Evolutionary conservation across 73 alveolate species (phyloP), one percentile per base, ranked within the genome.

Genomic region (Breviolum minutum): DNA sequence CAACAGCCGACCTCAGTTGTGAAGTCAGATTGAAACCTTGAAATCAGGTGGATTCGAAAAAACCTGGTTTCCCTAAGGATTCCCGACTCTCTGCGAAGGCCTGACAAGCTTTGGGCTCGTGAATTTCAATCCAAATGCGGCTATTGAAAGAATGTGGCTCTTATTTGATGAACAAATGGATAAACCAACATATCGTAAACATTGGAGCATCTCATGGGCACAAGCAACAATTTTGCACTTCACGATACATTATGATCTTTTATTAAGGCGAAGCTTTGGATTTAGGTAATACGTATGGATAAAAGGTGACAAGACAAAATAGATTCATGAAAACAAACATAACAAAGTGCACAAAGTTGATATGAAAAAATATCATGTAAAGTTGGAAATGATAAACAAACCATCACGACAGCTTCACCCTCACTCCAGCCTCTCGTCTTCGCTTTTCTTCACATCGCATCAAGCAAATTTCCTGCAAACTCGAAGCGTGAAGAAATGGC

Each of bases 401-500:
- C 54, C 54, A 40, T 40, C 54, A 40, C 54, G 54, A 40, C 54
- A 40, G 54, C 54, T 40, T 40, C n/a, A 71, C 30, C 82, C 48
- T 17, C 13, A n/a, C 82, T 71, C 63, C 10, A 60, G 76, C 97
- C 97, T 91, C 97, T 9, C 97, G 88, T 91, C 97, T 91, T 64
- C 89, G 97, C 97, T 91, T 91, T 30, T 91, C 97, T 79, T 91
- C 97, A 26, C 83, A 64, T 79, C 97, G 97, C 86, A 79, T 91
- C 73, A 91, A 79, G 89, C 97, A 91, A 63, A 91, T 91, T 68
- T 91, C 97, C 97, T 91, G 97, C 14, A 6, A 14, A 40, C 54
- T 40, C 54, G 3, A 40, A 40, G 54, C 54, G 54, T 40, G 3
- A 40, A 40, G 3, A 40, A 40, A 40, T 2, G 54, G 54, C 54